Evolutionary conservation across 2,329 filamentous ascomycete genomes (phyloP), one percentile per base, ranked within the genome.

Genomic region (Colletotrichum sp.): DNA sequence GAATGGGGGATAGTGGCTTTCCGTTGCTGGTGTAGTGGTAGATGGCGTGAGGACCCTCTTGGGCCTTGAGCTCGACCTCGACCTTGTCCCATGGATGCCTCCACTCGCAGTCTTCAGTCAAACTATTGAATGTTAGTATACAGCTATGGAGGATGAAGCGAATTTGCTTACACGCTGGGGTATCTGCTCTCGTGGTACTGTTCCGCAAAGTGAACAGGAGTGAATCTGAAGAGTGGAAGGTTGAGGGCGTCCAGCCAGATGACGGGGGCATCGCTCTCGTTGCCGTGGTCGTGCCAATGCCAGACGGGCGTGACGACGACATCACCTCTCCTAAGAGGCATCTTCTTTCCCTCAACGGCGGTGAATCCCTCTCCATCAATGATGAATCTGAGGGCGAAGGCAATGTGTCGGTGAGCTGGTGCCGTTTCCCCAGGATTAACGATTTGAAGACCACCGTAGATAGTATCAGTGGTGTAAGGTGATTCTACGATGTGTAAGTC

Each of bases 221-320:
- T 86, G 75, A 87, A 87, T 1, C 83, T 82, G 79, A 90, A 91
- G 4, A 86, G 82, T 0, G 90, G 90, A 3, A 92, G 79, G 81
- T 92, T 89, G 2, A 92, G 80, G 6, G 87, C 89, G 78, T 92
- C 90, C 2, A 92, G 83, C 90, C 90, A 92, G 32, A 92, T 87
- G 80, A 91, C 88, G 0, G 89, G 89, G 2, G 84, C 84, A 1
- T 84, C 83, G 10, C 89, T 88, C 72, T 92, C 89, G 64, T 92
- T 92, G 4, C 90, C 90, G 72, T 92, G 90, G 75, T 92, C 90
- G 75, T 91, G 90, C 86, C 89, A 92, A 79, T 91, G 88, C 90
- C 90, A 92, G 0, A 86, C 88, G 0, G 90, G 90, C 0, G 90
- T 92, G 1, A 92, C 81, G 16, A 92, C 89, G 2, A 92, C 88